Evolutionary conservation across 495 filamentous ascomycete species (phyloP), one percentile per base, ranked within the genome.

Genomic region (Glarea lozoyensis): DNA sequence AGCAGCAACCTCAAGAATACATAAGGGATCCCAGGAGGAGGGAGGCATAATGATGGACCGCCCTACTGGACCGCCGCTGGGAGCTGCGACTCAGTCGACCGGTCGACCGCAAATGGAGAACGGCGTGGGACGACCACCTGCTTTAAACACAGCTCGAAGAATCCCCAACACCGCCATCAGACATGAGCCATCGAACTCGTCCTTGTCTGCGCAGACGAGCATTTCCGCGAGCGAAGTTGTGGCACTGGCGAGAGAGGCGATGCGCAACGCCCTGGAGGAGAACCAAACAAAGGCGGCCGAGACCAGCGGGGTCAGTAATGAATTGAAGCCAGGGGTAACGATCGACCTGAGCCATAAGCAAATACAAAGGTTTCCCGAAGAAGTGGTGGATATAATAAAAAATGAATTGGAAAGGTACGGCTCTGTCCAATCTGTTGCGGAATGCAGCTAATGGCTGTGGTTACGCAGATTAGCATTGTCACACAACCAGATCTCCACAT

Each of bases 311-410:
- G 75, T 84, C 15, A 81, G 72, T 42, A 78, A 75, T 58, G 78
- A 76, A 13, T 68, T 86, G 40, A 82, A 85, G 61, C 87, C 88
- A 27, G 75, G 75, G 18, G 68, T 94, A 48, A 95, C 89, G 11
- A 81, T 98, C 54, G 86, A 95, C 59, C 65, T 98, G 55, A 86
- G 85, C 48, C 80, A 89, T 59, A 84, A 81, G 46, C 77, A 79
- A 49, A 89, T 98, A 30, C 70, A 74, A 35, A 75, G 68, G 45
- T 75, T 98, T 53, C 89, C 90, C 1, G 84, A 89, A 32, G 84
- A 90, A 48, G 86, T 95, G 40, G 79, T 96, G 23, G 87, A 92
- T 58, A 77, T 94, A 50, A 88, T 98, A 41, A 93, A 88, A 64
- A 78, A 90, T 60, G 86, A 94, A 58, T 75, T 96, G 37, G 89